A percentile compares a stretch with the other conserved stretches of the same genome.
Evolutionary conservation across 805 yeast species (phyloP).

Genomic region (Candida succiphila): DNA sequence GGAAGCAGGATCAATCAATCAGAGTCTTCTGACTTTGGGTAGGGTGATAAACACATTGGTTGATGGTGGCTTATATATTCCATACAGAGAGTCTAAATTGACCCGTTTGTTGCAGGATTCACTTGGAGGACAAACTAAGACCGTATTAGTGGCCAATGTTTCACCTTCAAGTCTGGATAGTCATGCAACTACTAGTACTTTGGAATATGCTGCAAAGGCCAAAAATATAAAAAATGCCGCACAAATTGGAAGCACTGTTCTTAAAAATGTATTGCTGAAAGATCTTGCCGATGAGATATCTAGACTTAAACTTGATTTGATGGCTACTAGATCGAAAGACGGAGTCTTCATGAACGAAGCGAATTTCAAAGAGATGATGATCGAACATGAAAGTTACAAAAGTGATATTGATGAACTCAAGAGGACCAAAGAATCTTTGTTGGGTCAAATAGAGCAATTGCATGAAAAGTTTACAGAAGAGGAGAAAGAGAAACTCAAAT

Average conservation of each 20-base stretch:
- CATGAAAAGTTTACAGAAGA: conserved; percentile 9
- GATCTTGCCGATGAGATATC: conserved; percentile 37
- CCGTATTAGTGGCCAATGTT: conserved; percentile 79
- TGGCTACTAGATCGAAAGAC: conserved; percentile 52
- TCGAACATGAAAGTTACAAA: conserved; percentile 37
- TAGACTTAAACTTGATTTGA: conserved; percentile 38
- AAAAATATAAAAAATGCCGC: conserved; percentile 43
- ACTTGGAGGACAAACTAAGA: conserved; percentile 79
- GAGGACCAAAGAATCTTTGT: conserved; percentile 29
- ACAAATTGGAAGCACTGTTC: conserved; percentile 33
- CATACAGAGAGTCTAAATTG: conserved; percentile 67
- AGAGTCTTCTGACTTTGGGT: conserved; percentile 78
- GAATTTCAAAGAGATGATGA: conserved; percentile 43
- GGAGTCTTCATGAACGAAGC: conserved; percentile 56
- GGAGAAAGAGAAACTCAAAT: conserved; percentile 13
- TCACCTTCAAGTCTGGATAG: conserved; percentile 49
- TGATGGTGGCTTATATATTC: conserved; percentile 60
- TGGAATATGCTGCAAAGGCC: conserved; percentile 49
- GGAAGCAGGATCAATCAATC: conserved; percentile 91
- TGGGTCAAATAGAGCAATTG: conserved; percentile 23
- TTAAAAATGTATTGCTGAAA: conserved; percentile 33
- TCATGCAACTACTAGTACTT: conserved; percentile 42
- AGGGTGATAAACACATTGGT: conserved; percentile 74
- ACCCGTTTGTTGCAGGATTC: conserved; percentile 71
- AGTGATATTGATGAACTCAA: conserved; percentile 39